Evolutionary conservation across 306 rosid genomes (phyloP).

Genomic region (Phaseolus lunatus): DNA sequence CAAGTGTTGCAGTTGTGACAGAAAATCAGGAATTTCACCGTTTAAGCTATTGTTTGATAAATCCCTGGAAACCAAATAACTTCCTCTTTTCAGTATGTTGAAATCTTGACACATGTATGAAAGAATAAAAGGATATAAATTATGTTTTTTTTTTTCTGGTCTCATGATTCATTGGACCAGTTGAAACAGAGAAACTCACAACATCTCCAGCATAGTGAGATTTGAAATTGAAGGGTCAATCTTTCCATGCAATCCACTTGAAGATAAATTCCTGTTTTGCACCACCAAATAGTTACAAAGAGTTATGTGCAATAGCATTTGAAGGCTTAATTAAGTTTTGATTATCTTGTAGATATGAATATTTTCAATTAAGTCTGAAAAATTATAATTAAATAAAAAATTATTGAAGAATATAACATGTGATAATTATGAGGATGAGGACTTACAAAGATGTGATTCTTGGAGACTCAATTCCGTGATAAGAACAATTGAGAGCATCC

Average conservation of each 20-base stretch:
- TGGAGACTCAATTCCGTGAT: conserved; percentile 3
- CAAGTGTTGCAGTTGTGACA: conserved; percentile 37
- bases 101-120: neutral
- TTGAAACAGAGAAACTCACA: conserved; percentile 43
- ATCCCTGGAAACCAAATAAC: conserved; percentile 50
- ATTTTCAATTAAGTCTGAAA: too few relatives aligned
- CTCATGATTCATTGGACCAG: neutral
- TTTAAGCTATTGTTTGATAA: conserved; percentile 57
- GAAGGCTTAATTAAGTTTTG: neutral
- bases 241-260: conserved; percentile 54
- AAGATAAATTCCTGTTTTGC: conserved; percentile 53
- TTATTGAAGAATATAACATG: neutral
- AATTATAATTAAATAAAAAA: too few relatives aligned
- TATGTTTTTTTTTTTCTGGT: neutral
- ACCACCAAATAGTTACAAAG: too few relatives aligned
- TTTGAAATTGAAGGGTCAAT: conserved; percentile 46
- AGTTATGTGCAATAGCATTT: neutral
- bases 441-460: conserved; percentile 59
- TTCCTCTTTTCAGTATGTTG: neutral
- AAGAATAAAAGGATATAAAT: neutral
- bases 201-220: conserved; percentile 51
- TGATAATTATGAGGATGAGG: neutral
- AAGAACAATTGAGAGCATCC: conserved; percentile 57
- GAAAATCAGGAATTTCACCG: conserved; percentile 45
- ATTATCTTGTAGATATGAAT: too few relatives aligned